Base-by-base conservation (phyloP, 1,284 basidiomycete genomes). In the Moesziomyces antarcticus region DNA sequence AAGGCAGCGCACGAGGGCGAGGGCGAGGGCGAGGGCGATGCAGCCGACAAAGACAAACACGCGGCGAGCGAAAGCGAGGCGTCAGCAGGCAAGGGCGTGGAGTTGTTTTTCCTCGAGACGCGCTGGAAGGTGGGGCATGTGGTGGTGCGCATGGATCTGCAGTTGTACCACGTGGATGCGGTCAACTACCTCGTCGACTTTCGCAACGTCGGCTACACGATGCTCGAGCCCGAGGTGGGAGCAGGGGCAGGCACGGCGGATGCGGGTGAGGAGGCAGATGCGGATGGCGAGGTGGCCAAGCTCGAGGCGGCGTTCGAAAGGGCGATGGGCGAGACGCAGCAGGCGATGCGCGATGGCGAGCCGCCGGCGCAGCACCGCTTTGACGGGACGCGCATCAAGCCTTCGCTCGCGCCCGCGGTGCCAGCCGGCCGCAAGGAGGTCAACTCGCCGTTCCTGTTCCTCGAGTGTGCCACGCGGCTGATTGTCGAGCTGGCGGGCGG, bases 101-200 rank as follows among this genome's bases (percentile, higher is more conserved):
- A 86, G 20, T 89, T 99, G 42, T 99, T 95, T 86, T 95, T 94
- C 85, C 91, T 98, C 45, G 95, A 99, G 87, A 96, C 95, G 16
- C 86, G 96, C 50, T 94, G 93, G 43, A 87, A 93, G 66, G 91
- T 95, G 50, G 90, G 93, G 1, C 50, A 64, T 20, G 65, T 78
- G 21, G 59, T 78, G 8, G 64, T 82, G 10, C 88, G 96, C 25
- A 97, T 98, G 95, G 97, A 98, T 85, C 88, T 99, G 3, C 94
- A 98, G 79, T 88, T 98, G 46, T 99, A 98, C 85, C 92, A 93
- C 87, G 93, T 98, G 25, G 96, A 99, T 84, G 90, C 91, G 37
- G 90, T 91, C 83, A 98, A 98, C 86, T 99, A 97, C 85, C 89
- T 99, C 33, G 97, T 99, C 68, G 96, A 99, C 84, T 99, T 99